Evolutionary conservation across 169 alveolate species (phyloP).

Genomic region (Cryptosporidium ubiquitum): DNA sequence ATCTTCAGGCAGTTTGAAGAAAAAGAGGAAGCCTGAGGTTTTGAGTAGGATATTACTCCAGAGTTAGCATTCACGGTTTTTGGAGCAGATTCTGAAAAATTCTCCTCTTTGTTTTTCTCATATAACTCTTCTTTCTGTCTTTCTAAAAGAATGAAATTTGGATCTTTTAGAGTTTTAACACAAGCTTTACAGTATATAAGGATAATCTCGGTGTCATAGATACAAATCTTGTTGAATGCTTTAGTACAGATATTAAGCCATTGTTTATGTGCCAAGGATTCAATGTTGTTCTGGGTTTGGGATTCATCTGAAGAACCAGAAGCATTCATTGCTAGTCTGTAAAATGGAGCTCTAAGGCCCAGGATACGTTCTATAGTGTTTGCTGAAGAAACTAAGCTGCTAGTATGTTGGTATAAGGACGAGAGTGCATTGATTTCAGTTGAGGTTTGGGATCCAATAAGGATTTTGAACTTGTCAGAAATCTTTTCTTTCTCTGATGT

Average conservation of each 20-base stretch:
- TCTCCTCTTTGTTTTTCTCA: neutral
- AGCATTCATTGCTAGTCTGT: conserved; percentile 24
- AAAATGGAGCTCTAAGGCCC: conserved; percentile 68
- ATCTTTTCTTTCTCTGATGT: conserved; percentile 9
- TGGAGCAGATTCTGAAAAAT: neutral
- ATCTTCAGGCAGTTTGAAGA: neutral
- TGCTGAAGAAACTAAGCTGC: conserved; percentile 36
- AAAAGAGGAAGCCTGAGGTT: neutral
- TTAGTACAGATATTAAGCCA: conserved; percentile 54
- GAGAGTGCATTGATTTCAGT: conserved; percentile 66
- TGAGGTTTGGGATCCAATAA: conserved; percentile 55
- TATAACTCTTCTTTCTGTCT: neutral
- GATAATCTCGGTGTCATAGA: conserved; percentile 30
- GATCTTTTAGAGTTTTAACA: conserved; percentile 22
- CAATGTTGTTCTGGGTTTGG: neutral
- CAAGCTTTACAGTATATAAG: conserved; percentile 43
- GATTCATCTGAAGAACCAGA: neutral
- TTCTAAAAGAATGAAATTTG: conserved; percentile 5
- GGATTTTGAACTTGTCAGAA: neutral
- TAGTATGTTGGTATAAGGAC: conserved; percentile 60
- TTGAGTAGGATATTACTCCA: conserved; percentile 12
- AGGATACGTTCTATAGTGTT: conserved; percentile 53
- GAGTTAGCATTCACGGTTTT: conserved; percentile 41
- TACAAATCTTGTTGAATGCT: conserved; percentile 37
- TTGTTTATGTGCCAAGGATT: conserved; percentile 10